These are phyloP conservation scores for Chrysosporium queenslandicum DNA, from an alignment of 2,329 filamentous ascomycete genomes.

Conservation along the genomic window DNA sequence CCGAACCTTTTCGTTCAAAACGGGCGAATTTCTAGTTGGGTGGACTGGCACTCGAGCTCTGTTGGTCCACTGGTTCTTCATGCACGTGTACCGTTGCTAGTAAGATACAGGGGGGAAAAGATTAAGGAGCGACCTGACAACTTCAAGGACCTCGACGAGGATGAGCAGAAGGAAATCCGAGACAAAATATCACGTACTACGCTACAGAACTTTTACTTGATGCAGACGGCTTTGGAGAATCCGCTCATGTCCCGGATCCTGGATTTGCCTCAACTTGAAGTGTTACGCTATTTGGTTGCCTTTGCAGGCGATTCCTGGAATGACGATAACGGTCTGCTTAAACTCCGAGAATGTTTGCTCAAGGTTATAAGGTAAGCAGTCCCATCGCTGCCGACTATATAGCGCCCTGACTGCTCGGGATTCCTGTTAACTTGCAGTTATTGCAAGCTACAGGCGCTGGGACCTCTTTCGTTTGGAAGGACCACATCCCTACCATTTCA, in stretches of 20 bases:
- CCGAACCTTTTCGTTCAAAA: slow-evolving; percentile 34
- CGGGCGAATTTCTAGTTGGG: slow-evolving; percentile 30
- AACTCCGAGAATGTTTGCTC: slow-evolving; percentile 24
- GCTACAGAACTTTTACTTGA: slow-evolving; percentile 2
- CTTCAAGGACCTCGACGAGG: slow-evolving; percentile 16
- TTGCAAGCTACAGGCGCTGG: slow-evolving; percentile 7
- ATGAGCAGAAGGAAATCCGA: slow-evolving; percentile 1
- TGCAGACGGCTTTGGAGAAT: slow-evolving; percentile 8
- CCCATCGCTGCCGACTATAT: neutral
- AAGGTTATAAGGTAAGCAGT: slow-evolving; percentile 23
- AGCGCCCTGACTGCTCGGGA: neutral
- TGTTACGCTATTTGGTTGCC: slow-evolving; percentile 18
- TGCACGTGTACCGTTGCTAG: slow-evolving; percentile 18
- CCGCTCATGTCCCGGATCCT: slow-evolving; percentile 9
- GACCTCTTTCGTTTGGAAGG: neutral
- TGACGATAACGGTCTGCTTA: slow-evolving; percentile 21
- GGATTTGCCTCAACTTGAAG: slow-evolving; percentile 14
- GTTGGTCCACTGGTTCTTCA: slow-evolving; percentile 23
- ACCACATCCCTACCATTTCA: slow-evolving; percentile 13
- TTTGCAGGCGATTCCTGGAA: slow-evolving; percentile 24
- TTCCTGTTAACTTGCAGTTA: neutral
- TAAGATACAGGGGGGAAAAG: slow-evolving; percentile 23
- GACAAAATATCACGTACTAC: slow-evolving; percentile 2
- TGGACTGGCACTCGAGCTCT: slow-evolving; percentile 36
- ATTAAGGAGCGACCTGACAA: slow-evolving; percentile 21